Evolutionary conservation across 257 asterid species (phyloP).

Genomic region (Oldenlandia corymbosa): DNA sequence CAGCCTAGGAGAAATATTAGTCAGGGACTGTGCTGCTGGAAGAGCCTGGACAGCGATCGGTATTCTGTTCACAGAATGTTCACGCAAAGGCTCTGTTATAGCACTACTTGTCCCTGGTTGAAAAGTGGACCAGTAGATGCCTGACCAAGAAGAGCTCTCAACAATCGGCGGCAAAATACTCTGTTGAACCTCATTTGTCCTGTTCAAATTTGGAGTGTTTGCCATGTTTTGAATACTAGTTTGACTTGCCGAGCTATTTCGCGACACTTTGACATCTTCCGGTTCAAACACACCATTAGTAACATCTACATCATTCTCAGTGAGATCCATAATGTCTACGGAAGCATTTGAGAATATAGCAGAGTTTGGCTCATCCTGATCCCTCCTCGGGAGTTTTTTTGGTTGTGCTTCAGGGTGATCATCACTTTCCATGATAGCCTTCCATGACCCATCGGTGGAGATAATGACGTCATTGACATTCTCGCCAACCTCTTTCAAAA

Average conservation of each 20-base stretch:
- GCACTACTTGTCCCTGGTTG: conserved; percentile 27
- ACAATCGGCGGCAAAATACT: conserved; percentile 18
- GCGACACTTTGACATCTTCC: conserved; percentile 36
- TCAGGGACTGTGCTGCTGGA: conserved; percentile 47
- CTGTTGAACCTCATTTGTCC: conserved; percentile 25
- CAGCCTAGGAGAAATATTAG: conserved; percentile 31
- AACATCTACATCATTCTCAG: conserved; percentile 42
- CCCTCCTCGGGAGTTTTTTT: conserved; percentile 25
- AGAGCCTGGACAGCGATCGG: conserved; percentile 61
- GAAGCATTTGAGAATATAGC: conserved; percentile 3
- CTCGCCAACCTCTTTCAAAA: conserved; percentile 65
- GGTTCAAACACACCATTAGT: conserved; percentile 21
- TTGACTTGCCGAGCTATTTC: conserved; percentile 19
- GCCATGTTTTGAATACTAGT: conserved; percentile 16
- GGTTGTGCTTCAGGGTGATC: conserved; percentile 35
- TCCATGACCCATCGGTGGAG: conserved; percentile 86
- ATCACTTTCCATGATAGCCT: conserved; percentile 40
- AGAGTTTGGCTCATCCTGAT: conserved; percentile 30
- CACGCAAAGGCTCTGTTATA: conserved; percentile 23
- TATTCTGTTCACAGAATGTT: conserved; percentile 42
- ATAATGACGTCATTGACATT: conserved; percentile 43
- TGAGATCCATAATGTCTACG: conserved; percentile 50
- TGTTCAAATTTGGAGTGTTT: conserved; percentile 10
- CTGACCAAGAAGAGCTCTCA: conserved; percentile 54
- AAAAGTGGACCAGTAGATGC: conserved; percentile 35